Percentiles rank a stretch among this genome's conserved stretches.
These are phyloP conservation scores for Neocallimastix lanati DNA, from an alignment of 192 early-diverging fungal genomes.

Conservation along the genomic window DNA sequence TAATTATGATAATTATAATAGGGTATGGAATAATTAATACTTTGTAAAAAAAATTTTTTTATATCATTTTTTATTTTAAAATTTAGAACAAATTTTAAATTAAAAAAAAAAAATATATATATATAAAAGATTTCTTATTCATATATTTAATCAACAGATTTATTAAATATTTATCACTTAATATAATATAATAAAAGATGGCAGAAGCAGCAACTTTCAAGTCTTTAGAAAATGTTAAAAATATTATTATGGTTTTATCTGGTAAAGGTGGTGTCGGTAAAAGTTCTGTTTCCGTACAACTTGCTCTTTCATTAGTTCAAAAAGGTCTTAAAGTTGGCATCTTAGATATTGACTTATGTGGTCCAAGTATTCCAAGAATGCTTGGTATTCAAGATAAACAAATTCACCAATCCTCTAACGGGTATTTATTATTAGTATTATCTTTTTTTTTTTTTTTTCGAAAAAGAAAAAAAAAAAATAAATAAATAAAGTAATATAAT, in stretches of 20 bases:
- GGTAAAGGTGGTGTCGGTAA: slow-evolving; percentile 8
- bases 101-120: too few species aligned
- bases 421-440: slow-evolving; percentile 31
- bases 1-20: too few species aligned
- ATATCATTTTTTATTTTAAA: too few species aligned
- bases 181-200: too few species aligned
- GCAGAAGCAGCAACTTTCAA: neutral
- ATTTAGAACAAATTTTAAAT: too few species aligned
- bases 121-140: too few species aligned
- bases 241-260: slow-evolving; percentile 2
- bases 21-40: too few species aligned
- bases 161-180: too few species aligned
- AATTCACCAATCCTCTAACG: slow-evolving; percentile 76
- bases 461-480: too few species aligned
- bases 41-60: too few species aligned
- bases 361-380: slow-evolving; percentile 92
- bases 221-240: neutral
- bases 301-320: slow-evolving; percentile 37
- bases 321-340: slow-evolving; percentile 62
- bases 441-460: too few species aligned
- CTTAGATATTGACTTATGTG: slow-evolving; percentile 93
- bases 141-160: too few species aligned
- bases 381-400: slow-evolving; percentile 71
- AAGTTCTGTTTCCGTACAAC: neutral
- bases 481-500: neutral